A percentile compares a stretch with the other conserved stretches of the same genome.
Conservation (phyloP, 495 filamentous ascomycete genomes). For the Neurospora sp. region DNA sequence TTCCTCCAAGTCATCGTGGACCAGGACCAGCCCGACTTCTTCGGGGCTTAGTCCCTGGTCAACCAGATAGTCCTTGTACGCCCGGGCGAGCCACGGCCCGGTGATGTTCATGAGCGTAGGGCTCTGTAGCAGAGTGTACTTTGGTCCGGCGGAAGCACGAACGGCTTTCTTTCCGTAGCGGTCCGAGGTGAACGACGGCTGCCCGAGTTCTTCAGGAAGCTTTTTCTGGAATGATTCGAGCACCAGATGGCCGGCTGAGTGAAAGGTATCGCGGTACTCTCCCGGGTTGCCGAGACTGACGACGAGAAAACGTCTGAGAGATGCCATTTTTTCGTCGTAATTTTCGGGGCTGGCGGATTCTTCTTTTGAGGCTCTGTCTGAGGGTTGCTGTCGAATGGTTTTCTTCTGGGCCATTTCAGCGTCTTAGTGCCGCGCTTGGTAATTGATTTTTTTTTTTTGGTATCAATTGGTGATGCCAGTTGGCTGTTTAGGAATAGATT, state of each 20-base stretch:
- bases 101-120: conserved; percentile 69
- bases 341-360: background rate
- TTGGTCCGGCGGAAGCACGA: conserved; percentile 29
- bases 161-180: conserved; percentile 31
- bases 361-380: background rate
- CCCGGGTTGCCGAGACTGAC: conserved; percentile 38
- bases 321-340: background rate
- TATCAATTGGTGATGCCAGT: background rate
- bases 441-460: background rate
- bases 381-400: background rate
- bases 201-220: conserved; percentile 23
- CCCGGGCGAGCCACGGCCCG: conserved; percentile 42
- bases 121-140: conserved; percentile 57
- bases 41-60: conserved; percentile 16
- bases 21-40: conserved; percentile 49
- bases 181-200: conserved; percentile 34
- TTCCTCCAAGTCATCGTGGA: conserved; percentile 79
- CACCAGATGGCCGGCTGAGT: conserved; percentile 69
- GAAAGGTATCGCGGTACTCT: conserved; percentile 59
- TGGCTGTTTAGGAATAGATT: background rate
- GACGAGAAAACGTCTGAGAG: conserved; percentile 34
- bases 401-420: background rate
- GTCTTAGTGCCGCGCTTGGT: background rate
- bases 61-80: conserved; percentile 31
- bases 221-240: conserved; percentile 42